Conservation (phyloP, 1,139 yeast species). For the Suhomyces panamericanus region DNA sequence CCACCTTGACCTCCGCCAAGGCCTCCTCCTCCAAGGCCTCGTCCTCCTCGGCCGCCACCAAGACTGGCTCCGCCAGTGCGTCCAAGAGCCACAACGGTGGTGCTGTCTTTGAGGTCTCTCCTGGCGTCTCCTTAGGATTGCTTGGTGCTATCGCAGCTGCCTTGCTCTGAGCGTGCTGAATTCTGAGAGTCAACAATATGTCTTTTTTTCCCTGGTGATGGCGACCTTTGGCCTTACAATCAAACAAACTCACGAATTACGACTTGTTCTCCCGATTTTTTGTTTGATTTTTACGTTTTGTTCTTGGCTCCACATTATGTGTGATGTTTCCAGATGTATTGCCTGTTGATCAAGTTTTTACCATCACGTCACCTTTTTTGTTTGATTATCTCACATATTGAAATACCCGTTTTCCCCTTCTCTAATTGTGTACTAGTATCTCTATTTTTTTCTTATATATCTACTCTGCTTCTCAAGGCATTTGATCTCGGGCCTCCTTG, state of each 20-base stretch:
- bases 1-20: conserved; percentile 9
- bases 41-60: conserved; percentile 2
- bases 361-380: conserved; percentile 3
- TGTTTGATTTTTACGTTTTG: conserved; percentile 8
- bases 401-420: conserved; percentile 2
- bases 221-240: not conserved
- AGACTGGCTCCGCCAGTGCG: conserved; percentile 16
- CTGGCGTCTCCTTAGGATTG: conserved; percentile 48
- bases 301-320: conserved; percentile 8
- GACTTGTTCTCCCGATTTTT: conserved; percentile 8
- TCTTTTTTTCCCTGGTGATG: conserved; percentile 5
- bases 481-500: conserved; percentile 9
- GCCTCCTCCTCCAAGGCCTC: not conserved
- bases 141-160: conserved; percentile 54
- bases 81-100: conserved; percentile 30
- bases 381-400: conserved; percentile 1
- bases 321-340: conserved; percentile 7
- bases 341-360: conserved; percentile 10
- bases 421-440: conserved; percentile 5
- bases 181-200: conserved; percentile 5
- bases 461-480: conserved; percentile 2
- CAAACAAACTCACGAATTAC: conserved; percentile 8
- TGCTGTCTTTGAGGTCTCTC: conserved; percentile 32
- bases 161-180: conserved; percentile 33
- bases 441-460: not conserved